These are phyloP conservation scores for Rhododendron simsii DNA, from an alignment of 148 eudicot genomes.

Conservation along the genomic window DNA sequence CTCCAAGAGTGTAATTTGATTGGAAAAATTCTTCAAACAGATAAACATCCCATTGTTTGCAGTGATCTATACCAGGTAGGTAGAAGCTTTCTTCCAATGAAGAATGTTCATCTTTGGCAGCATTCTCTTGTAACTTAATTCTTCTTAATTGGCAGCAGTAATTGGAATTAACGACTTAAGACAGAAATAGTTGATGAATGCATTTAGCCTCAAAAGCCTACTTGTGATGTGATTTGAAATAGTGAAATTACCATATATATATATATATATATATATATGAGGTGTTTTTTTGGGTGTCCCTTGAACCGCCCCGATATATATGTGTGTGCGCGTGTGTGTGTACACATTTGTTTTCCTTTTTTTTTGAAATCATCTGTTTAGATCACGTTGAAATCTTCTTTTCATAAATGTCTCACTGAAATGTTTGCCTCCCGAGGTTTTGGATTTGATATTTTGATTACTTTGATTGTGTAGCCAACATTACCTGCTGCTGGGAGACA, in stretches of 20 bases:
- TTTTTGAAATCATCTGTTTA: conserved; percentile 3
- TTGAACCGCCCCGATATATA: too few species aligned
- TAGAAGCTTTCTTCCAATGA: neutral
- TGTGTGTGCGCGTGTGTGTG: too few species aligned
- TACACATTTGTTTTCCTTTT: too few species aligned
- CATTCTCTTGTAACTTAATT: neutral
- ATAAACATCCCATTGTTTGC: conserved; percentile 53
- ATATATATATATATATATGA: too few species aligned
- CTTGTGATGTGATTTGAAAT: neutral
- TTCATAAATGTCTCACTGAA: neutral
- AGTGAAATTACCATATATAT: neutral
- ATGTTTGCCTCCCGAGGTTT: neutral
- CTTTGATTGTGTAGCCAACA: conserved; percentile 62
- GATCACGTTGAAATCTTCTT: neutral
- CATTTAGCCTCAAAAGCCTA: neutral
- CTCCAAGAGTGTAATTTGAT: conserved; percentile 61
- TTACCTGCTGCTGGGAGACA: conserved; percentile 61
- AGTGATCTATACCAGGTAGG: conserved; percentile 53
- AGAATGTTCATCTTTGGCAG: neutral
- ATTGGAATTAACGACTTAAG: neutral
- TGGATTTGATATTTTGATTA: neutral
- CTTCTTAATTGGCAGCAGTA: neutral
- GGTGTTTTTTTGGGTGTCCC: too few species aligned
- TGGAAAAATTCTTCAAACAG: conserved; percentile 61
- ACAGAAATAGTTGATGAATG: neutral